Evolutionary conservation across 441 rosid species (phyloP).

Genomic region (Jatropha podagrica): DNA sequence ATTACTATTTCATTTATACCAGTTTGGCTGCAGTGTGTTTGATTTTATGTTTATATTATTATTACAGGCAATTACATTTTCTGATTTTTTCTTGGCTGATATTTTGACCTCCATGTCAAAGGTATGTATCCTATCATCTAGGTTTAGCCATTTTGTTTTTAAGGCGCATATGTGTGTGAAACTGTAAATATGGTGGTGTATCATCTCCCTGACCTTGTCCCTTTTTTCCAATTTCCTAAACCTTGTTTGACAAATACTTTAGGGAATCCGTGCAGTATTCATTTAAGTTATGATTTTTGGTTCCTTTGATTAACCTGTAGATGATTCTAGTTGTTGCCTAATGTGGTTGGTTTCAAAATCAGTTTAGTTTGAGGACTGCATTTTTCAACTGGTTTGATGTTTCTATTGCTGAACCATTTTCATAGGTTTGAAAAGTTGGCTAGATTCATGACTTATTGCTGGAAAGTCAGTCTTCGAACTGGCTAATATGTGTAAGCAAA

Average conservation of each 20-base stretch:
- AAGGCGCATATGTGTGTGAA: neutral
- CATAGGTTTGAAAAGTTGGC: neutral
- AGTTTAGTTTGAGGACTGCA: neutral
- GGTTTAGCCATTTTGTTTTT: constrained; percentile 1
- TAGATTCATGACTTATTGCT: neutral
- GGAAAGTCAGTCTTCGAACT: constrained; percentile 7
- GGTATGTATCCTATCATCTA: constrained; percentile 37
- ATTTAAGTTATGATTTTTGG: neutral
- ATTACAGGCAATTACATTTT: constrained; percentile 57
- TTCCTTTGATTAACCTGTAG: neutral
- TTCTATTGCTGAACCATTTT: neutral
- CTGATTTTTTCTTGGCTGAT: constrained; percentile 96
- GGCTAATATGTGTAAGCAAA: neutral
- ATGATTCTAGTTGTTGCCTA: neutral
- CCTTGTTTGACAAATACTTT: neutral
- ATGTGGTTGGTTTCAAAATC: neutral
- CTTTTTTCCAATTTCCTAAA: neutral
- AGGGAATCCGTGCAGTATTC: neutral
- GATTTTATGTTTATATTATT: constrained; percentile 7
- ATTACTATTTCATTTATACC: neutral
- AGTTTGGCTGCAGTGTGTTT: neutral
- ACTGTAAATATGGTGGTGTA: neutral
- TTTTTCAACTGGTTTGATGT: neutral
- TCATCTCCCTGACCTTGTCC: neutral
- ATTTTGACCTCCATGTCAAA: constrained; percentile 96